Percentiles rank a stretch among this genome's conserved stretches.
These are phyloP conservation scores for Acrocalymma vagum DNA, from an alignment of 2,329 filamentous ascomycete genomes.

Conservation along the genomic window DNA sequence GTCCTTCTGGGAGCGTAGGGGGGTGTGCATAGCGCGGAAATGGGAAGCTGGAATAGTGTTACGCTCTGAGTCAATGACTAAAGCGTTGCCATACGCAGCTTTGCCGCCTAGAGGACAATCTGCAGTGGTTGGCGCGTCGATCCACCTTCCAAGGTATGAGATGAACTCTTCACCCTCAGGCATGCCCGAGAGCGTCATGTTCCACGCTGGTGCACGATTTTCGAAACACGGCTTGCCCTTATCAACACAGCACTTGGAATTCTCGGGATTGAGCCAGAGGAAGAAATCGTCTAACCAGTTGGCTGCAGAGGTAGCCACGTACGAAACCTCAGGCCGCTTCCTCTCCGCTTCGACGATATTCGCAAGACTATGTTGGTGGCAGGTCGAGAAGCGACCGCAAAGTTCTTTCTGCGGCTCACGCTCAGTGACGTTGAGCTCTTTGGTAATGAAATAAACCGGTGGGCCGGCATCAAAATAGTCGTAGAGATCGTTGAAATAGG, in stretches of 20 bases:
- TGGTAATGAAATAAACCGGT: conserved; percentile 94
- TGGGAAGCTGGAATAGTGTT: conserved; percentile 81
- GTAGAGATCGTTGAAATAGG: conserved; percentile 96
- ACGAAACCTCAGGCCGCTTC: conserved; percentile 86
- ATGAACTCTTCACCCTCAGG: conserved; percentile 92
- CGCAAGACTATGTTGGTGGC: conserved; percentile 81
- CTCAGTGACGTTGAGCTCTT: conserved; percentile 79
- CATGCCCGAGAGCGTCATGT: conserved; percentile 89
- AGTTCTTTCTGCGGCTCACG: conserved; percentile 82
- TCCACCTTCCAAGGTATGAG: conserved; percentile 83
- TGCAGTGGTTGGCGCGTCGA: conserved; percentile 79
- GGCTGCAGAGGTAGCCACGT: conserved; percentile 85
- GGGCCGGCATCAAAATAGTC: conserved; percentile 90
- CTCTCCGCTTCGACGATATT: conserved; percentile 95
- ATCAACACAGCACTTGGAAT: conserved; percentile 76
- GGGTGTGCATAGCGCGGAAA: conserved; percentile 90
- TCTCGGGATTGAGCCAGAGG: conserved; percentile 86
- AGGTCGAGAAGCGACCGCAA: conserved; percentile 90
- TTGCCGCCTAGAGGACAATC: conserved; percentile 89
- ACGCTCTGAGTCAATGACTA: conserved; percentile 76
- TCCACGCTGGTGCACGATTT: conserved; percentile 81
- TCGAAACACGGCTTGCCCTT: conserved; percentile 78
- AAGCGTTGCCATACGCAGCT: conserved; percentile 84
- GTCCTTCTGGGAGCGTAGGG: conserved; percentile 85
- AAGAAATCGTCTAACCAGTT: conserved; percentile 99